phyloP scores from a whole-genome alignment of 108 stramenopile species.

The Fistulifera pelliculosa region DNA sequence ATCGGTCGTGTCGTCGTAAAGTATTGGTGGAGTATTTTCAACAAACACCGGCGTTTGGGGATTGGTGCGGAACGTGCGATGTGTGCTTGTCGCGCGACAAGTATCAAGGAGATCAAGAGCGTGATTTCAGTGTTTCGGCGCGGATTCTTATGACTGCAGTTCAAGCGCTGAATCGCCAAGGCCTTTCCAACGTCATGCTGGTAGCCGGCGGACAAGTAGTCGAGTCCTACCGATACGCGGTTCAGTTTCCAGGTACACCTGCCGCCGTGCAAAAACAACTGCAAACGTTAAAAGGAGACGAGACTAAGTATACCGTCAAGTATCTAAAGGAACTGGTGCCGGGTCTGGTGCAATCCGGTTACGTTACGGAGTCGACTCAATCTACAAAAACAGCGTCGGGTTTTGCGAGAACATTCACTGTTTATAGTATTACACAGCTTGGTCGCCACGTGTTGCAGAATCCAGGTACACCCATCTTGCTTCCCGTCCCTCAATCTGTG shows the following conservation, averaged over 20 bases:
- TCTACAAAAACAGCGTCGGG: background rate
- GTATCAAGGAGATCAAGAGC: conserved; percentile 38
- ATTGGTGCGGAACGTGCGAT: conserved; percentile 78
- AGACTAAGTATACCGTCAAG: conserved; percentile 26
- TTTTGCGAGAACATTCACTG: conserved; percentile 13
- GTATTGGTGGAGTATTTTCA: conserved; percentile 62
- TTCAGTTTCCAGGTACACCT: background rate
- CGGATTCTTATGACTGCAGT: conserved; percentile 43
- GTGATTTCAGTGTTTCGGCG: conserved; percentile 56
- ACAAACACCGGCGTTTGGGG: conserved; percentile 53
- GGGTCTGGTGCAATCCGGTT: conserved; percentile 28
- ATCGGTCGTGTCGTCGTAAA: conserved; percentile 52
- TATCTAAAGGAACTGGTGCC: conserved; percentile 46
- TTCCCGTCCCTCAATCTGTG: conserved; percentile 62
- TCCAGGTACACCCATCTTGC: conserved; percentile 23
- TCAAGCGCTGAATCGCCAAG: conserved; percentile 22
- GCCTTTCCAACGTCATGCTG: conserved; percentile 35
- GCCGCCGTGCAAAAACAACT: conserved; percentile 7
- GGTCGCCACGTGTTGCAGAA: conserved; percentile 23
- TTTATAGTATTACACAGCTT: conserved; percentile 32
- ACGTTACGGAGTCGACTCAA: conserved; percentile 21
- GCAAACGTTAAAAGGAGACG: conserved; percentile 6
- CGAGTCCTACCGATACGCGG: conserved; percentile 45
- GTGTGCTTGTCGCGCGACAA: conserved; percentile 27
- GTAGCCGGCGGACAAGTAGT: conserved; percentile 43